phyloP scores from a whole-genome alignment of 108 stramenopile species.

The Nitzschia sp. region DNA sequence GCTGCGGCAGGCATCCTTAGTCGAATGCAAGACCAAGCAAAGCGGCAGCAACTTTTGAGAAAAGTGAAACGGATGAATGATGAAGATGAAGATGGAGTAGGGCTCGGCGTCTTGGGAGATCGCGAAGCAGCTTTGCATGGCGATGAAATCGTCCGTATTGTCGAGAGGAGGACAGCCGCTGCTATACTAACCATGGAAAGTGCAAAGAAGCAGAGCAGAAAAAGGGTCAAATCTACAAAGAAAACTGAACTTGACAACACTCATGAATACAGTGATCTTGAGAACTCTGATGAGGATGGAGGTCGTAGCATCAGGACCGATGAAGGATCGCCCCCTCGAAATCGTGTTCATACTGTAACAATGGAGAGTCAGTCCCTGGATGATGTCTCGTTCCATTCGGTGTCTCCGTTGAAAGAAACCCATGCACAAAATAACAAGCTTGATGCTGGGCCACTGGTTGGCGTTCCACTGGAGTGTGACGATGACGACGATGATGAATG shows the following conservation, averaged over 20 bases:
- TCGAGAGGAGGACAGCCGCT: background rate
- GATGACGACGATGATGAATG: conserved; percentile 5
- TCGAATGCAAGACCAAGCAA: background rate
- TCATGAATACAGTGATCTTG: background rate
- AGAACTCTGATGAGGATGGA: background rate
- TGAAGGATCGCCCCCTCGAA: background rate
- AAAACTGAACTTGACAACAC: background rate
- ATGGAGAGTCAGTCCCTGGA: background rate
- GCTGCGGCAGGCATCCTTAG: conserved; percentile 53
- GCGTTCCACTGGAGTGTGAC: background rate
- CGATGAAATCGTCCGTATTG: background rate
- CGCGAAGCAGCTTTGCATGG: background rate
- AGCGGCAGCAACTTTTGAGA: background rate
- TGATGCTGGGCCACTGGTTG: too few relatives aligned
- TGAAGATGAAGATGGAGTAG: background rate
- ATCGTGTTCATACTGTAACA: background rate
- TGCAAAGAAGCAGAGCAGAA: conserved; percentile 2
- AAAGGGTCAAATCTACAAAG: background rate
- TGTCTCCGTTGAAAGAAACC: too few relatives aligned
- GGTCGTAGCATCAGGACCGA: background rate
- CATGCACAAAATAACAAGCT: too few relatives aligned
- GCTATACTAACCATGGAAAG: background rate
- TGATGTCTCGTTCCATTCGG: too few relatives aligned
- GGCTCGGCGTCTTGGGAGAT: background rate
- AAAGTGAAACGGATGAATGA: background rate